These are phyloP conservation scores for Aspergillus uvarum DNA, from an alignment of 2,329 filamentous ascomycete genomes.

Conservation along the genomic window DNA sequence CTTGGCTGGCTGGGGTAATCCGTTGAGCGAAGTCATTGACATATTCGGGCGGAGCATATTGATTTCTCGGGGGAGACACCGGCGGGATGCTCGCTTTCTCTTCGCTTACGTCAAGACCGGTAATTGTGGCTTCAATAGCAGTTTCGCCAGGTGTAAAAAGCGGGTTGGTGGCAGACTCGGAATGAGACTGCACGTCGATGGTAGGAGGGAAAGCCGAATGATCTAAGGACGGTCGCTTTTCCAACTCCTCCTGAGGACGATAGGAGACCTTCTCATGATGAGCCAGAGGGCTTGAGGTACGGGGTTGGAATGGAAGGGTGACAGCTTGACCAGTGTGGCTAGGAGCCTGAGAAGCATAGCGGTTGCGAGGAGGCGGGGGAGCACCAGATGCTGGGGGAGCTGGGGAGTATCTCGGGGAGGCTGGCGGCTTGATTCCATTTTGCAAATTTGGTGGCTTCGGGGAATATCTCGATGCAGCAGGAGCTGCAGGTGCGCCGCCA, in stretches of 20 bases:
- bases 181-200: constrained; percentile 20
- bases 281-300: constrained; percentile 65
- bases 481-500: constrained; percentile 30
- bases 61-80: constrained; percentile 28
- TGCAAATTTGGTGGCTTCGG: constrained; percentile 39
- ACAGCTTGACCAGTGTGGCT: constrained; percentile 26
- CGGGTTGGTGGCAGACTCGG: constrained; percentile 8
- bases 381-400: constrained; percentile 42
- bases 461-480: constrained; percentile 42
- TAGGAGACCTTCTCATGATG: constrained; percentile 46
- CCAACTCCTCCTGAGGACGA: constrained; percentile 24
- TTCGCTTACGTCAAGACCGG: constrained; percentile 6
- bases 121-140: constrained; percentile 8
- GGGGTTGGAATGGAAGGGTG: constrained; percentile 58
- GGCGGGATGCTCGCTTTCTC: constrained; percentile 19
- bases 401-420: constrained; percentile 45
- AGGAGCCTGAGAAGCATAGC: constrained; percentile 43
- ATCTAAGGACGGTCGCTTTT: constrained; percentile 26
- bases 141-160: constrained; percentile 2
- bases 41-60: constrained; percentile 35
- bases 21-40: constrained; percentile 34
- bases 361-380: constrained; percentile 30
- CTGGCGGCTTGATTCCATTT: constrained; percentile 34
- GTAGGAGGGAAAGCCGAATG: constrained; percentile 25
- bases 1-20: constrained; percentile 21